These are phyloP conservation scores for Wickerhamiella cacticola DNA, from an alignment of 805 yeast genomes.

Conservation along the genomic window DNA sequence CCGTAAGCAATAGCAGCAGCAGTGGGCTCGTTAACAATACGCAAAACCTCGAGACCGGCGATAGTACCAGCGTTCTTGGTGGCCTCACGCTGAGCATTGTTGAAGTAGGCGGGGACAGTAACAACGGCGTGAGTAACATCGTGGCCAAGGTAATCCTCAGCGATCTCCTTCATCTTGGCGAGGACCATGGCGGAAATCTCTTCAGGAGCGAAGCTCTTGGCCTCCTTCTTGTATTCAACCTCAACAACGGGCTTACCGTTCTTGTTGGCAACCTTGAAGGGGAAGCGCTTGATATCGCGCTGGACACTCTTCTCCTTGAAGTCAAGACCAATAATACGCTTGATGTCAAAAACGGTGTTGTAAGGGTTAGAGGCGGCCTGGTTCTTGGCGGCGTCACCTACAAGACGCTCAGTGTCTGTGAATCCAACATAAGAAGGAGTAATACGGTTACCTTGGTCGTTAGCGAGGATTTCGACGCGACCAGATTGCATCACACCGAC, in stretches of 20 bases:
- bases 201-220: conserved; percentile 76
- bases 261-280: conserved; percentile 57
- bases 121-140: conserved; percentile 82
- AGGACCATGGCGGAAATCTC: conserved; percentile 87
- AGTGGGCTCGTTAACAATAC: conserved; percentile 89
- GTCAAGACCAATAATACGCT: conserved; percentile 80
- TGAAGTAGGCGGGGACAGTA: conserved; percentile 87
- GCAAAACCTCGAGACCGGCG: conserved; percentile 78
- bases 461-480: conserved; percentile 83
- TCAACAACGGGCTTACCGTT: conserved; percentile 73
- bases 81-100: conserved; percentile 90
- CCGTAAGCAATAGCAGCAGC: conserved; percentile 98
- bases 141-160: conserved; percentile 79
- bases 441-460: conserved; percentile 95
- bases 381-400: conserved; percentile 94
- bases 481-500: conserved; percentile 81
- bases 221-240: conserved; percentile 62
- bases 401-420: conserved; percentile 81
- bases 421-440: conserved; percentile 93
- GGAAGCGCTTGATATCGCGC: conserved; percentile 71
- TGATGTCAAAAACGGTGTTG: conserved; percentile 83
- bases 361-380: conserved; percentile 82
- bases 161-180: conserved; percentile 83
- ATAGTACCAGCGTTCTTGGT: conserved; percentile 88
- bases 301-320: conserved; percentile 67